Percentiles rank a stretch among this genome's conserved stretches.
Conservation (phyloP, 129 eudicot species). For the Saussurea involucrata region DNA sequence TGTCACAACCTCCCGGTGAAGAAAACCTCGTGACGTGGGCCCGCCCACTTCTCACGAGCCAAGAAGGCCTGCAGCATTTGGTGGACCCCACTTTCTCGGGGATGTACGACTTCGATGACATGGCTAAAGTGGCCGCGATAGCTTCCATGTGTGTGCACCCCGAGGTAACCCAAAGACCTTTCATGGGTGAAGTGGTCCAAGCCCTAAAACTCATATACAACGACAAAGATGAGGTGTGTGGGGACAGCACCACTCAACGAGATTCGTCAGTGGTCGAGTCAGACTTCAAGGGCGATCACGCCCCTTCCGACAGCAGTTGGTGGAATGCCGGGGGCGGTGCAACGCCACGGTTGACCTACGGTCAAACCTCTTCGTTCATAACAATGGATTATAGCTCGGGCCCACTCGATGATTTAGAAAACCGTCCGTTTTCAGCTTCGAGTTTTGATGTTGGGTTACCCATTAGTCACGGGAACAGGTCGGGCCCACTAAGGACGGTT, state of each 20-base stretch:
- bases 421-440: conserved; percentile 58
- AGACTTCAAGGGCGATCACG: conserved; percentile 63
- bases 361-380: conserved; percentile 64
- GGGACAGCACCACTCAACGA: conserved; percentile 58
- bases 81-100: conserved; percentile 74
- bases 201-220: conserved; percentile 87
- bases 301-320: conserved; percentile 83
- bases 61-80: conserved; percentile 75
- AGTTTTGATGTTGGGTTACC: conserved; percentile 54
- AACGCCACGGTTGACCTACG: conserved; percentile 58
- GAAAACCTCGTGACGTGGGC: conserved; percentile 98
- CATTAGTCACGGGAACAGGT: conserved; percentile 60
- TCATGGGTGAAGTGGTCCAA: conserved; percentile 99
- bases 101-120: conserved; percentile 62
- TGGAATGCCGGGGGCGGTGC: conserved; percentile 76
- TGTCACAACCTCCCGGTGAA: conserved; percentile 92
- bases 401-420: conserved; percentile 68
- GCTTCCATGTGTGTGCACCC: conserved; percentile 97
- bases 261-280: conserved; percentile 68
- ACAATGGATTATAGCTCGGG: conserved; percentile 94
- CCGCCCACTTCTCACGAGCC: conserved; percentile 70
- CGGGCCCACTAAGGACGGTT: conserved; percentile 81
- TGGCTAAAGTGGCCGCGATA: conserved; percentile 95
- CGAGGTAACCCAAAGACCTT: conserved; percentile 91
- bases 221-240: conserved; percentile 73